A percentile compares a stretch with the other conserved stretches of the same genome.
These are phyloP conservation scores for Cyberlindnera suaveolens DNA, from an alignment of 805 yeast species.

Conservation along the genomic window DNA sequence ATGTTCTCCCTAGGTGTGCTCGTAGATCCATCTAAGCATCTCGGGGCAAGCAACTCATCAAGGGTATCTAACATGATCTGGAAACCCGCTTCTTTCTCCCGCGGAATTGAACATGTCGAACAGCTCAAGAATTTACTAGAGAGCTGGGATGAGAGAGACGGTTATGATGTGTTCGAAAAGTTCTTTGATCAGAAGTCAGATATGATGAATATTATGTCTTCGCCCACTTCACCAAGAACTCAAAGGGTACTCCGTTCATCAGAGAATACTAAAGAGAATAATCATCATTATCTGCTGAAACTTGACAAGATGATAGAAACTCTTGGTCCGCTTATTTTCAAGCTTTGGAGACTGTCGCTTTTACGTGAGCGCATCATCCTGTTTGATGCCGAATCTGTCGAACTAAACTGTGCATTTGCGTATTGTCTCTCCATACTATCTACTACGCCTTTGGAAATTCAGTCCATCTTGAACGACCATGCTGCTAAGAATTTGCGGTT, in stretches of 20 bases:
- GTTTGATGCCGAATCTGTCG: conserved; percentile 31
- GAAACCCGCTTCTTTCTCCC: conserved; percentile 35
- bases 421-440: conserved; percentile 58
- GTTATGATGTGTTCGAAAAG: conserved; percentile 18
- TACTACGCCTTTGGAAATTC: conserved; percentile 52
- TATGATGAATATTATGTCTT: conserved; percentile 7
- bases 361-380: conserved; percentile 51
- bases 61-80: conserved; percentile 22
- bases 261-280: conserved; percentile 1
- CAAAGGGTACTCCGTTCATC: neutral
- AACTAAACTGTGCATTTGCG: conserved; percentile 40
- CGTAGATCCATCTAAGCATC: conserved; percentile 34
- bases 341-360: conserved; percentile 56
- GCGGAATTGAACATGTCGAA: conserved; percentile 39
- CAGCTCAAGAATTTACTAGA: conserved; percentile 26
- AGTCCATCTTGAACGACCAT: conserved; percentile 26
- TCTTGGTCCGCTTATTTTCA: conserved; percentile 62
- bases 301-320: conserved; percentile 39
- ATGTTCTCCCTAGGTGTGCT: conserved; percentile 64
- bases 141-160: conserved; percentile 15
- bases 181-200: conserved; percentile 17
- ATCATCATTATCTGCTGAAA: conserved; percentile 40
- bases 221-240: conserved; percentile 8
- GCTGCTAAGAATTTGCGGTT: conserved; percentile 20
- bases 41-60: no score